Percentiles rank a stretch among this genome's conserved stretches.
Conservation (phyloP, 2,329 filamentous ascomycete species). For the Microdochium trichocladiopsis region DNA sequence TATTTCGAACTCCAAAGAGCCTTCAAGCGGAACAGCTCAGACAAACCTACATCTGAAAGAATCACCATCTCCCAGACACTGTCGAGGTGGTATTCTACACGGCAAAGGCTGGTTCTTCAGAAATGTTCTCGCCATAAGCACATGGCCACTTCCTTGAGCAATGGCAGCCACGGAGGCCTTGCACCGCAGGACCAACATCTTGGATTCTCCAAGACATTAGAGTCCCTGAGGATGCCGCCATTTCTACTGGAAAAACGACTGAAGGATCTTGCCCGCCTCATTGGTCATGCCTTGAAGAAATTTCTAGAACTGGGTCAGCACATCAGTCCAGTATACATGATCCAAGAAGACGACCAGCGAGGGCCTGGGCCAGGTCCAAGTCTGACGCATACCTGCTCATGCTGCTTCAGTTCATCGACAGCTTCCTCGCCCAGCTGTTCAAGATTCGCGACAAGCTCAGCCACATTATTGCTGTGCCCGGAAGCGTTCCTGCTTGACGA, state of each 20-base stretch:
- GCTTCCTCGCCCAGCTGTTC: conserved; percentile 14
- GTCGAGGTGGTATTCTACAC: too few species aligned
- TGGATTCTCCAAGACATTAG: too few species aligned
- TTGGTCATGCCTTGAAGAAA: conserved; percentile 18
- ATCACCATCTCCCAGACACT: too few species aligned
- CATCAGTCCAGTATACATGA: conserved; percentile 12
- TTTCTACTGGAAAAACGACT: conserved; percentile 9
- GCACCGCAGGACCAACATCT: too few species aligned
- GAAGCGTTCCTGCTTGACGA: conserved; percentile 12
- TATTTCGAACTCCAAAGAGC: too few species aligned
- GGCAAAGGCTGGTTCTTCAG: too few species aligned
- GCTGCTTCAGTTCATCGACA: conserved; percentile 18
- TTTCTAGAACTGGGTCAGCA: conserved; percentile 20
- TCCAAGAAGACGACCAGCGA: conserved; percentile 8
- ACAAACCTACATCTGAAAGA: too few species aligned
- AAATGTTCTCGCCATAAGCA: too few species aligned
- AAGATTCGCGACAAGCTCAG: conserved; percentile 12
- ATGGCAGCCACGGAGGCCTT: too few species aligned
- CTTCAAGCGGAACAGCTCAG: too few species aligned
- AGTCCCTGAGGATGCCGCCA: too few species aligned
- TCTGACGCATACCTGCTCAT: conserved; percentile 17
- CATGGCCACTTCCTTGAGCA: too few species aligned
- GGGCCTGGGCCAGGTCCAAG: neutral
- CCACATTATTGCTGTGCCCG: conserved; percentile 7
- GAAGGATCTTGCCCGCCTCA: conserved; percentile 15